Base-by-base conservation (phyloP, 208 protist species). In the Angomonas desouzai region DNA sequence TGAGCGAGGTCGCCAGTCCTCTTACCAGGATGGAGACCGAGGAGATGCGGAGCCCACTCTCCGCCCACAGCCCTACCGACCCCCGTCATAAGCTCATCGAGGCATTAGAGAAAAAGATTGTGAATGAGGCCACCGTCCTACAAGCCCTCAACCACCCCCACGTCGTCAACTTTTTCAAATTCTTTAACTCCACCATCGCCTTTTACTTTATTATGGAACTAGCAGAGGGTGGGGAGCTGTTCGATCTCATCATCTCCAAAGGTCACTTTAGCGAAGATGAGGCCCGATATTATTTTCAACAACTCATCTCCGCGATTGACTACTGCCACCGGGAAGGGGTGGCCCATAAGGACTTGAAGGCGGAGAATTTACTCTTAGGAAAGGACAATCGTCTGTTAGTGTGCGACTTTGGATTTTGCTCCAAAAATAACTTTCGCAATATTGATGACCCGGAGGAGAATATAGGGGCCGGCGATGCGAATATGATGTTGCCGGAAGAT, bases 291-390 rank as follows among this genome's bases (percentile, higher is more conserved):
- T 98, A 96, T 64, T 98, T 98, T 66, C 93, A 97, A 72, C 92
- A 98, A 76, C 83, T 98, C 38, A 93, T 98, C 36, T 86, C 78
- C 23, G 97, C 92, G 51, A 86, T 98, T 34, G 80, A 93, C 61
- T 98, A 98, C 80, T 97, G 94, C 66, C 96, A 97, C 74, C 69
- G 83, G 43, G 82, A 94, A 30, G 81, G 83, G 47, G 81, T 97
- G 51, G 89, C 79, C 0, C 91, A 96, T 62, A 75, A 83, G 40
- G 96, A 97, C 67, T 74, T 97, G 13, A 97, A 97, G 74, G 87
- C 91, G 22, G 88, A 97, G 66, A 97, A 97, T 56, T 75, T 97
- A 11, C 76, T 97, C 10, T 64, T 97, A 7, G 72, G 72, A 38
- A 78, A 68, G 32, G 78, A 89, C 27, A 83, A 81, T 38, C 76